Evolutionary conservation across 1,284 basidiomycete genomes (phyloP).

Genomic region (Tilletia indica): DNA sequence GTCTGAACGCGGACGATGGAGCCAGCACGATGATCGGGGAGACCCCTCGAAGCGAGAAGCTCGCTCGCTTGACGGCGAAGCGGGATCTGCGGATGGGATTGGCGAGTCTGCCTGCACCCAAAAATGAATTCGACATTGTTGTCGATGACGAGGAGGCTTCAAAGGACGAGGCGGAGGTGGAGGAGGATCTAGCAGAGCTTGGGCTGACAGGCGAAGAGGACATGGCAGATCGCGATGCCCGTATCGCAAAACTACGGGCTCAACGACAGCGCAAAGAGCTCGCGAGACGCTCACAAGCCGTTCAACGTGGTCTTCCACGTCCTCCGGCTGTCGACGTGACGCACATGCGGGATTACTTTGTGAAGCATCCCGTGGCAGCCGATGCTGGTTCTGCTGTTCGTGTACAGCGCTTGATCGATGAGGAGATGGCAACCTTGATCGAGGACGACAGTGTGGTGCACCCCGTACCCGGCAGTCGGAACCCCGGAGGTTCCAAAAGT

Average conservation of each 20-base stretch:
- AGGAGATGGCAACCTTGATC: constrained; percentile 76
- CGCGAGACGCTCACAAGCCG: constrained; percentile 75
- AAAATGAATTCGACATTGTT: constrained; percentile 95
- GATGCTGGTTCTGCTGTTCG: constrained; percentile 52
- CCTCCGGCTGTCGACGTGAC: constrained; percentile 78
- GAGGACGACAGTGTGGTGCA: constrained; percentile 84
- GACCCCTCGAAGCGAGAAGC: constrained; percentile 40
- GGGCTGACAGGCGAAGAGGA: constrained; percentile 60
- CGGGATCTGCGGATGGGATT: constrained; percentile 75
- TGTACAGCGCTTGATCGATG: constrained; percentile 70
- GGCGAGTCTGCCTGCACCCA: constrained; percentile 79
- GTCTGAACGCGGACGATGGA: constrained; percentile 67
- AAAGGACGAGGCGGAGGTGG: constrained; percentile 21
- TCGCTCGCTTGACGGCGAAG: constrained; percentile 31
- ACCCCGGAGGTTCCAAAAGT: constrained; percentile 73
- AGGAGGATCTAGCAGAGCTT: constrained; percentile 24
- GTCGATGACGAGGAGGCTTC: constrained; percentile 76
- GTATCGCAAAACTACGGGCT: constrained; percentile 64
- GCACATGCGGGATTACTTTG: constrained; percentile 62
- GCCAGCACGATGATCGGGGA: constrained; percentile 23
- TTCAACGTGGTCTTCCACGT: constrained; percentile 80
- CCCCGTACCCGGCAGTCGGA: constrained; percentile 79
- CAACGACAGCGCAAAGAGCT: constrained; percentile 76
- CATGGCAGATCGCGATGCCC: constrained; percentile 85
- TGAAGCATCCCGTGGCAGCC: constrained; percentile 49